Base-by-base conservation (phyloP, 2,329 filamentous ascomycete species). In the Aspergillus floridensis region DNA sequence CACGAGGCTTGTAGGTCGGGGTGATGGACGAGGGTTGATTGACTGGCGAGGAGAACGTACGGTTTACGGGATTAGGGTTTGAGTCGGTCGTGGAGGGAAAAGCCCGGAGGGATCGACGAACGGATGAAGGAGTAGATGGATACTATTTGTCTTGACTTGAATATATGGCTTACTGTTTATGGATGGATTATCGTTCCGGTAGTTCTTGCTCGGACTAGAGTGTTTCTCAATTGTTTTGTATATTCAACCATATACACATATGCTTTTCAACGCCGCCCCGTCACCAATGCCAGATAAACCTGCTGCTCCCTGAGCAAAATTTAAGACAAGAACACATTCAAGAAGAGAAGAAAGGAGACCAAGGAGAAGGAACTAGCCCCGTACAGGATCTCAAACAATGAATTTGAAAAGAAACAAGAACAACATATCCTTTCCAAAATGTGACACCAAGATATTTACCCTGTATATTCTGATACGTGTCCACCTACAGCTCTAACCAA, bases 381-480 rank as follows among this genome's bases (percentile, higher is more conserved):
- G 24, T 21, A 26, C 8, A 24, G n/a, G 41, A 55, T 48, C 11
- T 31, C n/a, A 31, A 32, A n/a, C 5, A 54, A 10, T 2, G 44
- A 11, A 49, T 53, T 41, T 50, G 22, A 54, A 24, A n/a, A 54
- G 14, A n/a, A 47, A 31, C 7, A 55, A 32, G 21, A 44, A 14
- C 38, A 7, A n/a, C 14, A 48, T 31, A 32, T 56, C 50, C 47
- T 51, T 31, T 46, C 22, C 49, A 16, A 44, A 55, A 49, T 41
- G 22, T 59, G 31, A 49, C 49, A 59, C 38, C 26, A 44, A 54
- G 55, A 49, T 58, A 59, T 57, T 29, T 57, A 61, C 56, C 31
- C 26, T 56, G 50, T 49, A 48, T 24, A 41, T 26, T 19, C 21
- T 32, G 35, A 41, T 26, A 14, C 10, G 22, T 44, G 24, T 38